Evolutionary conservation across 768 basidiomycete species (phyloP).

Genomic region (Calocera cornea): DNA sequence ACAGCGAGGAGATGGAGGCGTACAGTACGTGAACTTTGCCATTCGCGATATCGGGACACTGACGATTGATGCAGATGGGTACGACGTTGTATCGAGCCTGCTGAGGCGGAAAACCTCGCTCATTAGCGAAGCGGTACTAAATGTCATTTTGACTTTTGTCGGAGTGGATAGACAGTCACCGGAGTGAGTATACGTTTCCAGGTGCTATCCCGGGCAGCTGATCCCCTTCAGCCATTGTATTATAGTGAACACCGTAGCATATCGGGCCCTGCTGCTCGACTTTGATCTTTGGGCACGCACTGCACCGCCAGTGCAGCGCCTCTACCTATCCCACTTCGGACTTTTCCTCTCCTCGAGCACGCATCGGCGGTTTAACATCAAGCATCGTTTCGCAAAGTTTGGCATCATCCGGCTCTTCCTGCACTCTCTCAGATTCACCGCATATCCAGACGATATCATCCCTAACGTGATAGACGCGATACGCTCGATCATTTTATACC

Average conservation of each 20-base stretch:
- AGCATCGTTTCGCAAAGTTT: conserved; percentile 57
- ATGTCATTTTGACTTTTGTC: conserved; percentile 71
- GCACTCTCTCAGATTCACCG: conserved; percentile 68
- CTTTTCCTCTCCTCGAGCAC: conserved; percentile 60
- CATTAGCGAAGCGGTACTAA: conserved; percentile 69
- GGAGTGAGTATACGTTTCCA: conserved; percentile 39
- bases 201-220: conserved; percentile 1
- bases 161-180: conserved; percentile 73
- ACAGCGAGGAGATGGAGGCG: conserved; percentile 83
- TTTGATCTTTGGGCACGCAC: conserved; percentile 80
- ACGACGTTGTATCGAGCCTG: conserved; percentile 68
- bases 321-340: conserved; percentile 69
- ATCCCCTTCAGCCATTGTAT: conserved; percentile 54
- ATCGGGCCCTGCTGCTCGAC: conserved; percentile 71
- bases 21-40: conserved; percentile 5
- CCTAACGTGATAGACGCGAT: conserved; percentile 46
- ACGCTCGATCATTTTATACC: conserved; percentile 43
- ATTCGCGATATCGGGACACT: not conserved
- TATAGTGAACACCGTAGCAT: conserved; percentile 68
- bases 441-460: conserved; percentile 47
- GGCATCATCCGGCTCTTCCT: conserved; percentile 59
- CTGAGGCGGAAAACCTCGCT: conserved; percentile 56
- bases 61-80: conserved; percentile 47
- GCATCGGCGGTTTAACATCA: conserved; percentile 63
- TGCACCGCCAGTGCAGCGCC: conserved; percentile 54